Evolutionary conservation across 2,329 filamentous ascomycete genomes (phyloP).

Genomic region (Cryphonectria naterciae): DNA sequence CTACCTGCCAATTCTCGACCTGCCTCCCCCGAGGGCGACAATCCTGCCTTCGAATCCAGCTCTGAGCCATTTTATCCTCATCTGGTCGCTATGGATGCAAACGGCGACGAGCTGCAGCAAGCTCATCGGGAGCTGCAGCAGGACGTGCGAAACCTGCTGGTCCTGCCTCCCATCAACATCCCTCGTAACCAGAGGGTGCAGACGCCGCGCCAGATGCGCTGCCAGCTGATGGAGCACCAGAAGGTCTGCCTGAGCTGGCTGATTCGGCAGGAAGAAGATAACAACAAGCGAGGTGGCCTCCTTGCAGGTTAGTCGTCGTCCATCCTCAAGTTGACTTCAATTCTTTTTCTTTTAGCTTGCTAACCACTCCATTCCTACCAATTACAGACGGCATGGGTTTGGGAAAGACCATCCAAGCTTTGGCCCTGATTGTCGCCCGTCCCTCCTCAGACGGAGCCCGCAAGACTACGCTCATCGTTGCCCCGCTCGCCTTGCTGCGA

Average conservation of each 20-base stretch:
- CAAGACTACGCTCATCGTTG: conserved; percentile 76
- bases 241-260: conserved; percentile 24
- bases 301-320: conserved; percentile 19
- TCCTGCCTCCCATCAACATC: conserved; percentile 32
- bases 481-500: conserved; percentile 86
- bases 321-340: too few relatives aligned
- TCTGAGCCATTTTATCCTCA: not conserved
- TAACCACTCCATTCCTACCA: not conserved
- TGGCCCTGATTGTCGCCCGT: conserved; percentile 71
- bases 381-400: conserved; percentile 84
- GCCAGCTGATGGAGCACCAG: conserved; percentile 23
- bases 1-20: not conserved
- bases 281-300: conserved; percentile 18
- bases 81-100: not conserved
- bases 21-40: not conserved
- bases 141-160: conserved; percentile 31
- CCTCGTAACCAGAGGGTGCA: conserved; percentile 27
- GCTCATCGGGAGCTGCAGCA: conserved; percentile 5
- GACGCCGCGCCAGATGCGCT: conserved; percentile 32
- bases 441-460: conserved; percentile 39
- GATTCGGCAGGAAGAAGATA: conserved; percentile 15
- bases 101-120: not conserved
- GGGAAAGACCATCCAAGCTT: conserved; percentile 86
- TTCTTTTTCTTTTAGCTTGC: not conserved
- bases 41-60: not conserved